Evolutionary conservation across 78 protist species (phyloP).

Genomic region (Thecamonas trahens): DNA sequence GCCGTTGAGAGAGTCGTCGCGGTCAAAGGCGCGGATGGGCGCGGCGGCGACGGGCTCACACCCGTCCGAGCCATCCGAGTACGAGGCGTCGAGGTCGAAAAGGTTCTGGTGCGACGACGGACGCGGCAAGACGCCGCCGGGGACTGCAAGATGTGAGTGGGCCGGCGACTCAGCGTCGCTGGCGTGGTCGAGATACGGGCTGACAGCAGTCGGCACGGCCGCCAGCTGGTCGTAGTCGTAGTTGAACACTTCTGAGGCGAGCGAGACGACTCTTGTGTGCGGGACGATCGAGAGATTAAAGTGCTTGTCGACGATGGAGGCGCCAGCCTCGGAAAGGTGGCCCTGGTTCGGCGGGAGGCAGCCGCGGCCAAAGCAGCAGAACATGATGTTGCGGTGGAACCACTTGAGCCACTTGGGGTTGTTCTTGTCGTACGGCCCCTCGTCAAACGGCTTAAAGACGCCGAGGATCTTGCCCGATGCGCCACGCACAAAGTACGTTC

Average conservation of each 20-base stretch:
- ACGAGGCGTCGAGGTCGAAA: neutral
- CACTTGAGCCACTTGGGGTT: conserved; percentile 57
- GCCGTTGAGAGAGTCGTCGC: neutral
- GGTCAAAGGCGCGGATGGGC: too few relatives aligned
- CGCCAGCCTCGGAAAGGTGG: conserved; percentile 43
- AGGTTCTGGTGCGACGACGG: too few relatives aligned
- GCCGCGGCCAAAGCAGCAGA: conserved; percentile 35
- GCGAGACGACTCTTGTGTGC: conserved; percentile 7
- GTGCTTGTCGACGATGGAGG: conserved; percentile 9
- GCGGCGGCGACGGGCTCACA: too few relatives aligned
- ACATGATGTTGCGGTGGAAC: conserved; percentile 12
- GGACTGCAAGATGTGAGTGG: too few relatives aligned
- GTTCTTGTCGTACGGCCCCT: conserved; percentile 39
- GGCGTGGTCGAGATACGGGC: too few relatives aligned
- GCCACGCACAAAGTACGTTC: too few relatives aligned
- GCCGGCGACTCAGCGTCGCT: too few relatives aligned
- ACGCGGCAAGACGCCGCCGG: too few relatives aligned
- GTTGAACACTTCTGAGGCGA: too few relatives aligned
- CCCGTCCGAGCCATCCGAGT: too few relatives aligned
- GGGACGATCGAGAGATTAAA: conserved; percentile 33
- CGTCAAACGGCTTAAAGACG: conserved; percentile 42
- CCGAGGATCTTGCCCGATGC: neutral
- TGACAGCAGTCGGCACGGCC: too few relatives aligned
- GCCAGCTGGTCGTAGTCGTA: too few relatives aligned
- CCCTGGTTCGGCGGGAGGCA: conserved; percentile 34